Percentiles rank a stretch among this genome's conserved stretches.
These are phyloP conservation scores for Zelopaecilomyces penicillatus DNA, from an alignment of 2,329 filamentous ascomycete species.

Conservation along the genomic window DNA sequence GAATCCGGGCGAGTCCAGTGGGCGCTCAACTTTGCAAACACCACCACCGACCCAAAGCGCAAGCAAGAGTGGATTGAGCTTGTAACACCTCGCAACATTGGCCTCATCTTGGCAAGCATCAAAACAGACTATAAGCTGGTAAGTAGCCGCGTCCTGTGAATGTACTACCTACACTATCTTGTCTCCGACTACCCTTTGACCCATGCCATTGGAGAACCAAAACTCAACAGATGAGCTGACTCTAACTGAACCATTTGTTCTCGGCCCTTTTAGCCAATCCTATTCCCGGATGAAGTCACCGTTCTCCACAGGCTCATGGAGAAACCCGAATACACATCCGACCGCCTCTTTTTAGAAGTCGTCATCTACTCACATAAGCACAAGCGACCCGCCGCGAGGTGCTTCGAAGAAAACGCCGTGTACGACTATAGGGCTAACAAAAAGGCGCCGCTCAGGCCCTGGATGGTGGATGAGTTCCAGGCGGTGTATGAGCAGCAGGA, in stretches of 20 bases:
- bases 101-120: conserved; percentile 73
- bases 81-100: conserved; percentile 56
- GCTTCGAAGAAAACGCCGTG: conserved; percentile 45
- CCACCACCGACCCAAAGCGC: conserved; percentile 51
- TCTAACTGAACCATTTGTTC: conserved; percentile 26
- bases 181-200: not conserved
- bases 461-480: conserved; percentile 31
- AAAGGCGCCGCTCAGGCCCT: conserved; percentile 31
- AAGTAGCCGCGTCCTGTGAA: conserved; percentile 24
- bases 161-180: too few relatives aligned
- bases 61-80: conserved; percentile 59
- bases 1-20: conserved; percentile 76
- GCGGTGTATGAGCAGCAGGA: conserved; percentile 28
- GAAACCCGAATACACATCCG: conserved; percentile 33
- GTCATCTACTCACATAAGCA: conserved; percentile 69
- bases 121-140: conserved; percentile 84
- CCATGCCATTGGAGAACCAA: too few relatives aligned
- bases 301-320: conserved; percentile 70
- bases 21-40: conserved; percentile 58
- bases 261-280: conserved; percentile 60
- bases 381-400: conserved; percentile 63
- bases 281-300: conserved; percentile 71
- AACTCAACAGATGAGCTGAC: not conserved
- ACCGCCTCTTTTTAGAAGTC: conserved; percentile 50
- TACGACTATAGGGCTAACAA: conserved; percentile 24